A percentile compares a stretch with the other conserved stretches of the same genome.
phyloP scores from a whole-genome alignment of 768 basidiomycete genomes.

The Hemileccinum impolitum region DNA sequence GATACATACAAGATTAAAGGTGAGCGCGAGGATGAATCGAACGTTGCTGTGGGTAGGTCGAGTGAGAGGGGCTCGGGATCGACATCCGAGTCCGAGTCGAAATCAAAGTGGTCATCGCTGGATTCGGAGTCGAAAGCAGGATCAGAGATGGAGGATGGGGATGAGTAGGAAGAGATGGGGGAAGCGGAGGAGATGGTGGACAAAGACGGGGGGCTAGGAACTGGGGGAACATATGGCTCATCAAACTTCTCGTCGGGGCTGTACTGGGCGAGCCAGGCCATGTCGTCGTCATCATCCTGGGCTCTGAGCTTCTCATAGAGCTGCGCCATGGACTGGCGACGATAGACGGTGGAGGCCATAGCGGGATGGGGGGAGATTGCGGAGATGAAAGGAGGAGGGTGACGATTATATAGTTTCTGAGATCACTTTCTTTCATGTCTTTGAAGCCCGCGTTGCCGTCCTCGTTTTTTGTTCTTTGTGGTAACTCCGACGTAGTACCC shows the following conservation, averaged over 20 bases:
- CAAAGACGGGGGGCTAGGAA: conserved; percentile 18
- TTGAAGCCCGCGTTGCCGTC: conserved; percentile 36
- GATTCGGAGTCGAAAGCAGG: conserved; percentile 21
- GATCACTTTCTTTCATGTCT: conserved; percentile 38
- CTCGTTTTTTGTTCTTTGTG: conserved; percentile 40
- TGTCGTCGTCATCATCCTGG: conserved; percentile 34
- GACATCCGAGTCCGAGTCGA: conserved; percentile 32
- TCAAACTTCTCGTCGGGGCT: conserved; percentile 33
- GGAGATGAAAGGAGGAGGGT: conserved; percentile 17
- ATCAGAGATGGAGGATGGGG: conserved; percentile 18
- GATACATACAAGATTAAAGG: conserved; percentile 27
- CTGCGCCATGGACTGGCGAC: conserved; percentile 35
- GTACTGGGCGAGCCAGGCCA: conserved; percentile 34
- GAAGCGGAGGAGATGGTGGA: conserved; percentile 30
- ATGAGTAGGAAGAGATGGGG: conserved; percentile 22
- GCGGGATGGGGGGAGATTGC: conserved; percentile 8
- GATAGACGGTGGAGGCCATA: conserved; percentile 32
- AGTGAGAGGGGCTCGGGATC: conserved; percentile 23
- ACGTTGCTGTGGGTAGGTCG: conserved; percentile 11
- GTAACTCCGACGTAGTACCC: conserved; percentile 36
- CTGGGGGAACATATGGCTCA: conserved; percentile 21
- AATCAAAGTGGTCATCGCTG: conserved; percentile 21
- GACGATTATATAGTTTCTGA: conserved; percentile 29
- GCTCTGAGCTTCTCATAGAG: conserved; percentile 34
- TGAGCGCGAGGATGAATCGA: conserved; percentile 4